Evolutionary conservation across 768 basidiomycete species (phyloP), one percentile per base, ranked within the genome.

Genomic region (Boletus rubroflammeus): DNA sequence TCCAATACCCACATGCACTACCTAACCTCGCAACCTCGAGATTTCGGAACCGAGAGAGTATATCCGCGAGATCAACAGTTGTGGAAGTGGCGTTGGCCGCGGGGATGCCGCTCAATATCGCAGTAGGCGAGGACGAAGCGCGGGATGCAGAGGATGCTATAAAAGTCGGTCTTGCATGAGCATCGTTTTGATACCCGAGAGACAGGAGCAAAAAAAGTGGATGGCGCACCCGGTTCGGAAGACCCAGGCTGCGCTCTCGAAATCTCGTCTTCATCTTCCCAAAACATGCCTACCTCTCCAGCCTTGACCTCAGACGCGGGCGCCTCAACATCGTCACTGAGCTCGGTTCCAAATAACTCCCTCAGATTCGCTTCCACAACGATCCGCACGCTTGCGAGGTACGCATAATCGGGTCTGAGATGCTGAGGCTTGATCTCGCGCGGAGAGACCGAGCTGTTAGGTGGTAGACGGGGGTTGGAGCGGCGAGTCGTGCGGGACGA

Each of bases 341-440:
- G 15, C 29, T 34, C 49, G 1, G 17, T 26, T 6, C 51, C 58
- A 28, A 75, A 70, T 4, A 72, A 47, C 11, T 80, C 79, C 11
- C 67, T 71, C 54, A 83, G 50, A 54, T 82, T 84, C 31, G 74
- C 72, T 59, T 84, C 81, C 15, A 83, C 72, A 10, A 82, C 68
- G 23, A 77, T 67, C 13, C 82, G 75, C 9, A 72, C 80, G 14
- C 79, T 77, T 3, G 79, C 72, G 13, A 83, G 75, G 65, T 73
- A 83, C 2, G 70, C 67, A 64, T 82, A 84, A 59, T 84, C 82
- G 0, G 78, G 78, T 15, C 76, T 56, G 17, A 67, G 65, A 21
- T 77, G 68, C 26, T 69, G 63, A 4, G 67, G 60, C 11, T 56
- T 52, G 40, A 67, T 67, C 34, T 56, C 40, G 44, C 50, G 35